Evolutionary conservation across 2,329 filamentous ascomycete species (phyloP), one percentile per base, ranked within the genome.

Genomic region (Apiospora kogelbergensis): DNA sequence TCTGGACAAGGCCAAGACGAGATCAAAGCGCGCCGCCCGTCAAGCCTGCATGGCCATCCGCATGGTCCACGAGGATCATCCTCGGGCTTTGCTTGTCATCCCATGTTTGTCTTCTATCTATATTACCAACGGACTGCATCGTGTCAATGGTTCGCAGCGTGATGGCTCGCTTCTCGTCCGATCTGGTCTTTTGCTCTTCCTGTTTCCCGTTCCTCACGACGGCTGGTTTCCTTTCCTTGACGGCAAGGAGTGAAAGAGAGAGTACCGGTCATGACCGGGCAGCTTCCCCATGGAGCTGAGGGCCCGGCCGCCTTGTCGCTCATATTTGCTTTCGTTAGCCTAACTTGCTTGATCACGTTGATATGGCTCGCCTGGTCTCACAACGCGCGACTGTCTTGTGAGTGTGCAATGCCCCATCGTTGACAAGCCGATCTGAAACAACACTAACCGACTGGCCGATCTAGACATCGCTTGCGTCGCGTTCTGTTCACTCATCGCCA

Each of bases 361-460:
- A 66, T 76, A 22, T 76, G 75, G 75, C 68, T 76, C 41, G 75
- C 75, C 2, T 76, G 72, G 73, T 63, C 69, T 24, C 74, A 75
- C 42, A 69, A 74, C 24, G 73, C 75, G 60, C 70, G 73, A 41
- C 67, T 71, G 33, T 74, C 73, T 24, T 76, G 75, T 76, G 69
- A 71, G 74, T 67, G 7, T 17, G 11, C 46, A 26, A 20, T 13
- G 26, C 20, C 6, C 4, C 30, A 40, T 40, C 20, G 30, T 6
- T 7, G 26, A 6, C 20, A 1, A n/a, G 1, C 30, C 9, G 6
- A n/a, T n/a, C 22, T 46, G 9, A 37, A 33, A 33, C 33, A 4
- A 33, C 3, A 17, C 22, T 20, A 22, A 15, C 11, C 20, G 22
- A 41, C 44, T 63, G 22, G 9, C 22, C 65, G 40, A 13, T 41